A percentile compares a stretch with the other conserved stretches of the same genome.
Evolutionary conservation across 305 asterid species (phyloP).

Genomic region (Salvia sclarea): DNA sequence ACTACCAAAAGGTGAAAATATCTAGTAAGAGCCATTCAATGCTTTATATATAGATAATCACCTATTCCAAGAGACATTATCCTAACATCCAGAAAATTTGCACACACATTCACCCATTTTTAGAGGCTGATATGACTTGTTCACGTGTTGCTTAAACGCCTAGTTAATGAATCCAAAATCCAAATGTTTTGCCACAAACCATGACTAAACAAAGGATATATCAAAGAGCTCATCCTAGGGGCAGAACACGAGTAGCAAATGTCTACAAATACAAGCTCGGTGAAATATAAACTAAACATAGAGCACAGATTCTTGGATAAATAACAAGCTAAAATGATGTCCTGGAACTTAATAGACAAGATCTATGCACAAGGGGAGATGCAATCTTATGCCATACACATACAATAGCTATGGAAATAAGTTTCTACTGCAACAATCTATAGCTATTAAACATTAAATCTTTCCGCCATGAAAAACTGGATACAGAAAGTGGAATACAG

Average conservation of each 20-base stretch:
- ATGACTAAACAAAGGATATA: slow-evolving; percentile 1
- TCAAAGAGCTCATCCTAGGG: slow-evolving; percentile 4
- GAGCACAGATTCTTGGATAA: slow-evolving; percentile 8
- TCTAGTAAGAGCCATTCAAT: slow-evolving; percentile 16
- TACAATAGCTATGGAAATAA: slow-evolving; percentile 8
- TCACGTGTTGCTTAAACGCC: slow-evolving; percentile 3
- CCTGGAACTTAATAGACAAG: slow-evolving; percentile 4
- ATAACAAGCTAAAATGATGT: slow-evolving; percentile 28
- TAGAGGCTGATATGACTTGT: slow-evolving; percentile 2
- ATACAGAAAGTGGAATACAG: slow-evolving; percentile 5
- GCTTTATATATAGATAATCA: slow-evolving; percentile 5
- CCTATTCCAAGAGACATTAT: slow-evolving; percentile 1
- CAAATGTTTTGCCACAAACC: slow-evolving; percentile 22
- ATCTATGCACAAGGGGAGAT: slow-evolving; percentile 12
- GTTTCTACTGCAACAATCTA: slow-evolving; percentile 17
- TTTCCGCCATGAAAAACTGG: slow-evolving; percentile 8
- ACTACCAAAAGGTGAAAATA: slow-evolving; percentile 22
- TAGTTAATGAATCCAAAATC: slow-evolving; percentile 6
- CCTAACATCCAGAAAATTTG: background rate
- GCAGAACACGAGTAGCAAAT: slow-evolving; percentile 13
- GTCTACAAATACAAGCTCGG: slow-evolving; percentile 4
- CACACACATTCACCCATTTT: slow-evolving; percentile 9
- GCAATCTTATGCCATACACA: background rate
- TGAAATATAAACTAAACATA: slow-evolving; percentile 9
- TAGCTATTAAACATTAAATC: slow-evolving; percentile 20